A percentile compares a stretch with the other conserved stretches of the same genome.
Conservation (phyloP, 352 stramenopile species). For the Pythium monospermum region DNA sequence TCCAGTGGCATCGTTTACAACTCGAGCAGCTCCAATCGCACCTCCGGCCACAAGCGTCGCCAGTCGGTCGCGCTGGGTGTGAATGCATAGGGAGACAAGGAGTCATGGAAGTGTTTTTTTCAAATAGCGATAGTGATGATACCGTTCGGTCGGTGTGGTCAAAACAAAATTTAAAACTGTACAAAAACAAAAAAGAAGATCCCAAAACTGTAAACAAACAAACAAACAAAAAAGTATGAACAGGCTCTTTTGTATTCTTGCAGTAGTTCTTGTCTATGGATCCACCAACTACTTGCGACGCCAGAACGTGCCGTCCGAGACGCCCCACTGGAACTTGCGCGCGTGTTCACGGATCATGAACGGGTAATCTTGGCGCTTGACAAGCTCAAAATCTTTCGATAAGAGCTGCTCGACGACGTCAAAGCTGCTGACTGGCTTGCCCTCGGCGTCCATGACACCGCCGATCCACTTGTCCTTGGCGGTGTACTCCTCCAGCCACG, state of each 20-base stretch:
- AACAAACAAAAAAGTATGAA: too few relatives aligned
- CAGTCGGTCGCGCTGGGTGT: slow-evolving; percentile 75
- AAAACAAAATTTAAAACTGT: background rate
- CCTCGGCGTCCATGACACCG: slow-evolving; percentile 34
- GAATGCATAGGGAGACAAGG: slow-evolving; percentile 49
- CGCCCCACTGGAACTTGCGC: slow-evolving; percentile 91
- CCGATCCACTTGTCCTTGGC: slow-evolving; percentile 87
- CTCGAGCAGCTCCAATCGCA: slow-evolving; percentile 23
- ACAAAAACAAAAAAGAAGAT: background rate
- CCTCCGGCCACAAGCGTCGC: slow-evolving; percentile 72
- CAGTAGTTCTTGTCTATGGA: background rate
- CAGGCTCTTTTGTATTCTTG: background rate
- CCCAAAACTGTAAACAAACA: background rate
- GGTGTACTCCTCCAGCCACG: slow-evolving; percentile 96
- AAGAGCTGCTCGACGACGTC: slow-evolving; percentile 55
- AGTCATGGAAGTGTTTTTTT: slow-evolving; percentile 26
- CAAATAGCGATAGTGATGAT: slow-evolving; percentile 31
- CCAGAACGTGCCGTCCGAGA: slow-evolving; percentile 87
- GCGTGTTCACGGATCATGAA: slow-evolving; percentile 92
- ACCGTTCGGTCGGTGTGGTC: too few relatives aligned
- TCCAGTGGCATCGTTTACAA: too few relatives aligned
- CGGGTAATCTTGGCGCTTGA: slow-evolving; percentile 77
- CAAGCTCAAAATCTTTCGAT: slow-evolving; percentile 63
- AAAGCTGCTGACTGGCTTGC: slow-evolving; percentile 61
- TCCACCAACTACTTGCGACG: slow-evolving; percentile 54